These are phyloP conservation scores for Gnaphalium uliginosum DNA, from an alignment of 129 eudicot genomes.

Conservation along the genomic window DNA sequence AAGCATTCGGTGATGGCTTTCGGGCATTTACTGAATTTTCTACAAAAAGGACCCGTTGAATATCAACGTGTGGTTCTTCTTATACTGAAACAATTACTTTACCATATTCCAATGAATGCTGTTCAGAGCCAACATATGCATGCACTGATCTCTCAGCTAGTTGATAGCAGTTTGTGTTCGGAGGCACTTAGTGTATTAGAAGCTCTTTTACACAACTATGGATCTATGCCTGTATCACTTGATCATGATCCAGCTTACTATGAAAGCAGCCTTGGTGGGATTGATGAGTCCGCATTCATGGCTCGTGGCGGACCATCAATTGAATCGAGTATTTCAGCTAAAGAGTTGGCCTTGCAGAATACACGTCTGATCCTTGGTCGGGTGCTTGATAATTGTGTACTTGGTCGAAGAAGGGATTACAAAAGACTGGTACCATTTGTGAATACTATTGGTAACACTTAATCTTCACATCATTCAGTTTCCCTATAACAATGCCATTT, in stretches of 20 bases:
- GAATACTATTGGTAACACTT: constrained; percentile 54
- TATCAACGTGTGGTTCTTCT: constrained; percentile 83
- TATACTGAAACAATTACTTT: constrained; percentile 75
- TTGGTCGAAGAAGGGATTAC: constrained; percentile 76
- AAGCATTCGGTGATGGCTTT: constrained; percentile 74
- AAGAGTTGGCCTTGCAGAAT: constrained; percentile 74
- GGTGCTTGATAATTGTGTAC: constrained; percentile 80
- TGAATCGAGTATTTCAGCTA: constrained; percentile 59
- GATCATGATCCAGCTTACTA: constrained; percentile 47
- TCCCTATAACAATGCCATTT: background rate
- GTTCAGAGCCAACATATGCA: constrained; percentile 87
- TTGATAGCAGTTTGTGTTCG: constrained; percentile 78
- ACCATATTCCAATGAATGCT: constrained; percentile 69
- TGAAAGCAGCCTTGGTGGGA: constrained; percentile 55
- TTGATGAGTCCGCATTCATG: constrained; percentile 54
- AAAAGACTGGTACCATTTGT: constrained; percentile 86
- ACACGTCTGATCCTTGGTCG: constrained; percentile 82
- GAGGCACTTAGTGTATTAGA: constrained; percentile 60
- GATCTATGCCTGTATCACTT: constrained; percentile 55
- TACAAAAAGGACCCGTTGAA: constrained; percentile 81
- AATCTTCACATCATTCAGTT: constrained; percentile 6
- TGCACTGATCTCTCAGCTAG: constrained; percentile 81
- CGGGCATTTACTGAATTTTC: constrained; percentile 66
- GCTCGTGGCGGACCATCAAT: constrained; percentile 42
- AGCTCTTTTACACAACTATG: constrained; percentile 76